phyloP scores from a whole-genome alignment of 805 yeast genomes.

The Cephaloascus albidus region DNA sequence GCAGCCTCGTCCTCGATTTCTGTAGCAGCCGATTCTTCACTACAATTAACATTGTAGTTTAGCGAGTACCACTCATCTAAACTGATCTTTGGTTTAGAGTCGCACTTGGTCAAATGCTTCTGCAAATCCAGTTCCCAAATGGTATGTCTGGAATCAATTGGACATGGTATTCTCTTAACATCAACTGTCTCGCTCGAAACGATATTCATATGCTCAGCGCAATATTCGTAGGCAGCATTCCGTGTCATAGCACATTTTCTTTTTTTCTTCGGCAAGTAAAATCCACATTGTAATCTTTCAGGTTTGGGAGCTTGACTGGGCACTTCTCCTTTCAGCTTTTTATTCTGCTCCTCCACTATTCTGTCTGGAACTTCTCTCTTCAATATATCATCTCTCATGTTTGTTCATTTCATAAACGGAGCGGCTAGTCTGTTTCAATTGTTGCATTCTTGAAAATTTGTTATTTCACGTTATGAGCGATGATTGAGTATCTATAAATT shows the following conservation, averaged over 20 bases:
- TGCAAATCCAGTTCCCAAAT: slow-evolving; percentile 53
- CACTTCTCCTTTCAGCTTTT: no score
- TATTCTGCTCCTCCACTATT: no score
- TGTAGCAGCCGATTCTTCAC: slow-evolving; percentile 2
- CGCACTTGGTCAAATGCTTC: slow-evolving; percentile 56
- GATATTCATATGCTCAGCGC: slow-evolving; percentile 50
- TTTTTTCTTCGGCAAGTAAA: slow-evolving; percentile 35
- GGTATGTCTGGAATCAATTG: slow-evolving; percentile 66
- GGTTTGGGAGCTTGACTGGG: no score
- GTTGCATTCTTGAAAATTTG: no score
- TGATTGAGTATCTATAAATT: no score
- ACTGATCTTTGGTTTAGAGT: slow-evolving; percentile 23
- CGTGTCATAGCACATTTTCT: slow-evolving; percentile 57
- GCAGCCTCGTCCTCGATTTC: not conserved
- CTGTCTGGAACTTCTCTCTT: no score
- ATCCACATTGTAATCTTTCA: slow-evolving; percentile 30
- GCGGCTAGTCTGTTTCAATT: no score
- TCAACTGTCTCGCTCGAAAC: slow-evolving; percentile 5
- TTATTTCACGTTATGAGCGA: no score
- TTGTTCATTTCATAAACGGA: no score
- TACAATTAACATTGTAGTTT: slow-evolving; percentile 32
- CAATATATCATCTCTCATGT: no score
- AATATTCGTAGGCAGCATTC: slow-evolving; percentile 35
- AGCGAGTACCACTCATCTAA: slow-evolving; percentile 41
- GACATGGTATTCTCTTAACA: slow-evolving; percentile 55